A percentile compares a stretch with the other conserved stretches of the same genome.
These are phyloP conservation scores for Uronychia setigera DNA, from an alignment of 73 alveolate species.

Conservation along the genomic window DNA sequence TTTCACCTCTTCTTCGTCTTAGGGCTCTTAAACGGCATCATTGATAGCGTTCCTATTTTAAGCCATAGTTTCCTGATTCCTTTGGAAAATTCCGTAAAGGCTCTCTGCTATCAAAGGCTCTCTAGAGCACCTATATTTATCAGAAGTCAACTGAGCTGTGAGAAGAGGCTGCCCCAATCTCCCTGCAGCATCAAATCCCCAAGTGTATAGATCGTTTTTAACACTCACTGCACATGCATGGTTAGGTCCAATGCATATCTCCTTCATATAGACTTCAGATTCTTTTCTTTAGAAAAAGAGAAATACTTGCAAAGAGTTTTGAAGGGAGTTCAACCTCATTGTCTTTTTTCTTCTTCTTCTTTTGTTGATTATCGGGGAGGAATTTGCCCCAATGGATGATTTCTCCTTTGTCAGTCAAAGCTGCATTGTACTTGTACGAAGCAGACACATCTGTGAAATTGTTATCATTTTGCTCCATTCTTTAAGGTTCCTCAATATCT, in stretches of 20 bases:
- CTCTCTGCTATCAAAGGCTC: slow-evolving; percentile 36
- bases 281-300: slow-evolving; percentile 34
- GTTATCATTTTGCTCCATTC: neutral
- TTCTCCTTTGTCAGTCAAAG: slow-evolving; percentile 47
- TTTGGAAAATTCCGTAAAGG: slow-evolving; percentile 25
- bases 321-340: neutral
- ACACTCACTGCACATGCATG: slow-evolving; percentile 83
- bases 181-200: slow-evolving; percentile 87
- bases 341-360: slow-evolving; percentile 8
- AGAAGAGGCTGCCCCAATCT: slow-evolving; percentile 66
- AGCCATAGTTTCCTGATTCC: slow-evolving; percentile 1
- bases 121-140: neutral
- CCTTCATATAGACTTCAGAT: slow-evolving; percentile 73
- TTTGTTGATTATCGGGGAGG: slow-evolving; percentile 16
- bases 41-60: neutral
- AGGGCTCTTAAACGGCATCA: slow-evolving; percentile 34
- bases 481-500: slow-evolving; percentile 49
- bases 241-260: slow-evolving; percentile 76
- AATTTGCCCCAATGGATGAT: slow-evolving; percentile 51
- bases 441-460: slow-evolving; percentile 31
- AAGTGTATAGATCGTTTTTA: slow-evolving; percentile 71
- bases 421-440: slow-evolving; percentile 29
- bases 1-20: slow-evolving; percentile 32
- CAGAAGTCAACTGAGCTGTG: neutral
- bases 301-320: neutral